Evolutionary conservation across 495 filamentous ascomycete genomes (phyloP), one percentile per base, ranked within the genome.

Genomic region (Hypomontagnella monticulosa): DNA sequence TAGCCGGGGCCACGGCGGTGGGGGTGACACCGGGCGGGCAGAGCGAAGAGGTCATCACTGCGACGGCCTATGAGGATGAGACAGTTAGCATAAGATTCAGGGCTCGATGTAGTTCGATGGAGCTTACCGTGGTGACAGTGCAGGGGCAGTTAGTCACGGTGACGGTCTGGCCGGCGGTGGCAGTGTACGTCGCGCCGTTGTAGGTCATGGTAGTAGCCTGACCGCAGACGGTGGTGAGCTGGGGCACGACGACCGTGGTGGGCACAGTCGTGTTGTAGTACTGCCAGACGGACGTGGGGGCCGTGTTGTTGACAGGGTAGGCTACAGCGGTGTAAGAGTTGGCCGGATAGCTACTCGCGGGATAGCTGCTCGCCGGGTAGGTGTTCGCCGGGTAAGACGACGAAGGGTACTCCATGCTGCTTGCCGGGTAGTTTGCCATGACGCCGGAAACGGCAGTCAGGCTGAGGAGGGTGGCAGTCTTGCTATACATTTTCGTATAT

Each of bases 131-230:
- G 30, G 70, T 66, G 1, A 75, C 38, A 8, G 72, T 75, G 65
- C 72, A 75, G 42, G 72, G 72, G 59, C 72, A 75, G 59, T 73
- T 50, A 0, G 70, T 73, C 0, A 72, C 67, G 1, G 61, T 63
- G 19, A 75, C 8, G 5, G 64, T 57, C 59, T 72, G 15, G 61
- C 67, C 62, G 42, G 58, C 57, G 4, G 71, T 75, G 27, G 69
- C 71, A 5, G 74, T 64, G 52, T 76, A 76, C 8, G 47, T 27
- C 9, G 58, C 47, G 33, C 46, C 71, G 20, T 65, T 63, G 57
- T 67, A 71, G 12, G 61, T 73, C 3, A 76, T 16, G 12, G 57
- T 65, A 0, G 74, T 75, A 1, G 66, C 50, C 43, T 69, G 46
- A 10, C 57, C 37, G 55, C 71, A 76, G 48, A 61, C 51, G 15